Conservation (phyloP, 345 rosid genomes). For the Lumnitzera littorea region DNA sequence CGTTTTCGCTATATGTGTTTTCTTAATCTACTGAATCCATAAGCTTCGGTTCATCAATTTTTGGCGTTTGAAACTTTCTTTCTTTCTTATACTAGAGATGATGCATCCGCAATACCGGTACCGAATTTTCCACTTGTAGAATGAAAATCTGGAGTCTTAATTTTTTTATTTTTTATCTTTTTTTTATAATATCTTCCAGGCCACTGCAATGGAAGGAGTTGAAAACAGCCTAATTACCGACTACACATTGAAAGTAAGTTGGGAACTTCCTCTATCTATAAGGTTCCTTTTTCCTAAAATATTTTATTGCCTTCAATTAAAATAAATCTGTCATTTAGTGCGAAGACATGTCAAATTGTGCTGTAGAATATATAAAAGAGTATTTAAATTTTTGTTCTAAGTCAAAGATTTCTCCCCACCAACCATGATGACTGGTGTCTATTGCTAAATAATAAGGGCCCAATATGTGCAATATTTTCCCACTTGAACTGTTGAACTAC, state of each 20-base stretch:
- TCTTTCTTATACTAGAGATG: not conserved
- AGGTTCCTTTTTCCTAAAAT: too few species aligned
- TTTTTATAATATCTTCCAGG: conserved; percentile 25
- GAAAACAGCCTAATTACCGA: conserved; percentile 82
- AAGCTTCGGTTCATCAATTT: not conserved
- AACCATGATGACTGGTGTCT: conserved; percentile 6
- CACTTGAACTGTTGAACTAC: too few species aligned
- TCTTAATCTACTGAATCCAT: too few species aligned
- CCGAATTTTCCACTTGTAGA: not conserved
- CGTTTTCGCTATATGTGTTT: not conserved
- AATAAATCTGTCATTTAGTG: too few species aligned
- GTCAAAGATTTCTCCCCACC: conserved; percentile 21
- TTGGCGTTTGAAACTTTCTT: too few species aligned
- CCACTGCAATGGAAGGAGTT: conserved; percentile 63
- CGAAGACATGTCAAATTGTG: too few species aligned
- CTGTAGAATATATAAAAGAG: not conserved
- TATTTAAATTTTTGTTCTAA: not conserved
- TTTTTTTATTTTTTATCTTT: not conserved
- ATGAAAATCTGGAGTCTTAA: not conserved
- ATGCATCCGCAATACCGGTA: too few species aligned
- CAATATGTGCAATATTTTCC: not conserved
- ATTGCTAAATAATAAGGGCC: conserved; percentile 5
- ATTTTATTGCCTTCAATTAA: too few species aligned
- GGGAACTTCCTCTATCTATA: too few species aligned
- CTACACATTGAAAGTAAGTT: conserved; percentile 71